Conservation (phyloP, 352 stramenopile genomes). For the Phytophthora cactorum region DNA sequence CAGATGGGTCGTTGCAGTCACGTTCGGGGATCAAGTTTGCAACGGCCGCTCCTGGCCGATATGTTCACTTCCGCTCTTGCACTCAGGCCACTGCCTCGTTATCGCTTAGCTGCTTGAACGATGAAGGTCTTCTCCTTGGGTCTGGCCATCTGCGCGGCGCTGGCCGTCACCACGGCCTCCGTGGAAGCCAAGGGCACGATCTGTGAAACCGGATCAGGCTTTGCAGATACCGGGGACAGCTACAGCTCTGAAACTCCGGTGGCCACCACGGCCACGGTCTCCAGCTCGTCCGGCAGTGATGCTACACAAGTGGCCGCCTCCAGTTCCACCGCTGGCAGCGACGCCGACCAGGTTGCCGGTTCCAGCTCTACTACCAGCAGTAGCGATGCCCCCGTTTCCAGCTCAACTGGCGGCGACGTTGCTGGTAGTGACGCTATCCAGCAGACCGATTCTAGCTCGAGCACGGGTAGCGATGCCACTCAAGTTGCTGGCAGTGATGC, state of each 20-base stretch:
- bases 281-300: slow-evolving; percentile 12
- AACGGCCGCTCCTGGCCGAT: slow-evolving; percentile 12
- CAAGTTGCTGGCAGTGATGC: slow-evolving; percentile 4
- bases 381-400: not conserved
- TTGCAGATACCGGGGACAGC: slow-evolving; percentile 23
- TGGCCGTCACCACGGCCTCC: slow-evolving; percentile 21
- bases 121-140: slow-evolving; percentile 37
- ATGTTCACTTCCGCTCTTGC: slow-evolving; percentile 34
- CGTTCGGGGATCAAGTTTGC: slow-evolving; percentile 21
- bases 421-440: slow-evolving; percentile 3
- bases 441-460: slow-evolving; percentile 4
- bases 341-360: not conserved
- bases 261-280: slow-evolving; percentile 2
- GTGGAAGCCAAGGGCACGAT: slow-evolving; percentile 27
- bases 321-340: slow-evolving; percentile 3
- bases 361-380: slow-evolving; percentile 6
- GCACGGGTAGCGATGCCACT: not conserved
- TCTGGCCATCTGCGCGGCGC: slow-evolving; percentile 29
- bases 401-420: not conserved
- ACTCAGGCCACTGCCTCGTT: not conserved
- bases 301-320: slow-evolving; percentile 8
- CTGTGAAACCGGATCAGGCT: slow-evolving; percentile 24
- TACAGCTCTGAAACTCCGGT: slow-evolving; percentile 18
- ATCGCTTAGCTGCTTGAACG: not conserved
- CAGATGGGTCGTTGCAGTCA: slow-evolving; percentile 25